These are phyloP conservation scores for Vigna radiata DNA, from an alignment of 306 rosid species.

Conservation along the genomic window DNA sequence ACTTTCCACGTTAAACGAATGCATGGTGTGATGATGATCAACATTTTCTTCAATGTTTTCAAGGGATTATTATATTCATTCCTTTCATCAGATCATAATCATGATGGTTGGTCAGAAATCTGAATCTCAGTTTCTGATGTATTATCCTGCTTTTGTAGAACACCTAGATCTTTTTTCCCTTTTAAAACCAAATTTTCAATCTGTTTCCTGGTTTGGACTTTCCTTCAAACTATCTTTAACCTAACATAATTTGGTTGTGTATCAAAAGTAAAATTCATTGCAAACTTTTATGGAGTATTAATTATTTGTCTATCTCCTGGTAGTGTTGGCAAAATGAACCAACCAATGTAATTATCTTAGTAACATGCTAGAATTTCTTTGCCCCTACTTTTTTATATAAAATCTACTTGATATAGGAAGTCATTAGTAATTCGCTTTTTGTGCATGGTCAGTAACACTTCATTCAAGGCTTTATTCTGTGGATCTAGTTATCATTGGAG, in stretches of 20 bases:
- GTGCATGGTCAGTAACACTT: background rate
- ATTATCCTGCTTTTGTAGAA: slow-evolving; percentile 13
- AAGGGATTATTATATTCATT: slow-evolving; percentile 14
- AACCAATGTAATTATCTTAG: background rate
- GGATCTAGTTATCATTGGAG: slow-evolving; percentile 26
- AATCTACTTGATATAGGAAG: background rate
- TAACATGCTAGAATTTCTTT: background rate
- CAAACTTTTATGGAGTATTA: background rate
- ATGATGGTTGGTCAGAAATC: slow-evolving; percentile 31
- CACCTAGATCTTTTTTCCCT: background rate
- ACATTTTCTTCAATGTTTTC: slow-evolving; percentile 17
- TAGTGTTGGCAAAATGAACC: background rate
- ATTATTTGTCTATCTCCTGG: too few species aligned
- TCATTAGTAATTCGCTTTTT: background rate
- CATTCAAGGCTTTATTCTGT: slow-evolving; percentile 15
- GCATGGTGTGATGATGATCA: slow-evolving; percentile 14
- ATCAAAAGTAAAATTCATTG: slow-evolving; percentile 5
- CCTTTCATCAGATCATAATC: slow-evolving; percentile 27
- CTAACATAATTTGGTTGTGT: background rate
- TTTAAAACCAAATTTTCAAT: slow-evolving; percentile 13
- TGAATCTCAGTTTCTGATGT: slow-evolving; percentile 24
- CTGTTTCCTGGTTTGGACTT: slow-evolving; percentile 18
- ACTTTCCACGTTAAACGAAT: background rate
- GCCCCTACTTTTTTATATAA: background rate
- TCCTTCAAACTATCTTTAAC: slow-evolving; percentile 5